These are phyloP conservation scores for Coniferiporia weirii DNA, from an alignment of 1,284 basidiomycete species.

Conservation along the genomic window DNA sequence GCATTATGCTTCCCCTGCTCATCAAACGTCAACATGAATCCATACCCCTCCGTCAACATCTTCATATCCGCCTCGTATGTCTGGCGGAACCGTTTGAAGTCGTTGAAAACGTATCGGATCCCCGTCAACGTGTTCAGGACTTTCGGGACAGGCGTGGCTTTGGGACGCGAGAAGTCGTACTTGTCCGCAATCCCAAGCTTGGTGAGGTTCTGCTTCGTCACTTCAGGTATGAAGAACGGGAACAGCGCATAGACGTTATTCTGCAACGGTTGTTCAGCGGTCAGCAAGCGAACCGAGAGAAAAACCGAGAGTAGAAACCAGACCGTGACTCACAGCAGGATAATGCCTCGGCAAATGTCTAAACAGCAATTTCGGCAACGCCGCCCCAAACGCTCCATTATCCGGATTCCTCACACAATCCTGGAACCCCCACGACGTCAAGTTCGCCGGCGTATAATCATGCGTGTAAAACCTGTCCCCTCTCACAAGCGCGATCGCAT, in stretches of 20 bases:
- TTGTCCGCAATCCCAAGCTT: constrained; percentile 35
- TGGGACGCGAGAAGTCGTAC: constrained; percentile 41
- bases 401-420: constrained; percentile 25
- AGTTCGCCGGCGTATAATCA: constrained; percentile 30
- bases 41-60: constrained; percentile 27
- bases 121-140: constrained; percentile 39
- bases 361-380: constrained; percentile 33
- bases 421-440: constrained; percentile 31
- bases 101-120: constrained; percentile 38
- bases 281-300: too few relatives aligned
- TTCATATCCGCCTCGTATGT: constrained; percentile 26
- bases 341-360: constrained; percentile 45
- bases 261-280: too few relatives aligned
- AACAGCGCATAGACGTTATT: constrained; percentile 34
- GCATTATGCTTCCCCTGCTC: constrained; percentile 27
- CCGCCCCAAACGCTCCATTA: constrained; percentile 26
- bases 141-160: constrained; percentile 28
- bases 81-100: constrained; percentile 35
- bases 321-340: constrained; percentile 22
- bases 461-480: constrained; percentile 29
- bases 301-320: not conserved
- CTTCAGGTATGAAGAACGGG: constrained; percentile 49
- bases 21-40: constrained; percentile 30
- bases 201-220: constrained; percentile 39
- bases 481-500: constrained; percentile 49